Evolutionary conservation across 2,329 filamentous ascomycete genomes (phyloP).

Genomic region (Pseudogymnoascus sp.): DNA sequence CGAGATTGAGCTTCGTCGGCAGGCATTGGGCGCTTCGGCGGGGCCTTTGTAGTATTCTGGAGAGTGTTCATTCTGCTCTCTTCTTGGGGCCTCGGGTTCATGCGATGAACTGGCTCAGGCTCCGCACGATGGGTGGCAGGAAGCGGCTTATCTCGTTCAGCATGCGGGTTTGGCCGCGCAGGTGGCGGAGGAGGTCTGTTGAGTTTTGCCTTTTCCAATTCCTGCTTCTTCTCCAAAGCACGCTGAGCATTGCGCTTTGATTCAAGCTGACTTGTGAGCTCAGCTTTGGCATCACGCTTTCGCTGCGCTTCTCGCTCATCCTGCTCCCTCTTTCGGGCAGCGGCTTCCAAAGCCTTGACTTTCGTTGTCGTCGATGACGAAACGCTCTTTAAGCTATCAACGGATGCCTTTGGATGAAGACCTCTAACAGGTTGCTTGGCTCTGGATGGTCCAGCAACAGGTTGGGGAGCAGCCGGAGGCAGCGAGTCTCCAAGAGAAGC

Average conservation of each 20-base stretch:
- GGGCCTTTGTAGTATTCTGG: slow-evolving; percentile 59
- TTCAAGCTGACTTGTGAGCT: slow-evolving; percentile 50
- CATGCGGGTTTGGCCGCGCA: slow-evolving; percentile 43
- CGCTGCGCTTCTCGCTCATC: slow-evolving; percentile 73
- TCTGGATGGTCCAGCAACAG: slow-evolving; percentile 32
- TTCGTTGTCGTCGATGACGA: slow-evolving; percentile 54
- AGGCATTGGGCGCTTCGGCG: slow-evolving; percentile 63
- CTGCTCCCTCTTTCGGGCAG: slow-evolving; percentile 74
- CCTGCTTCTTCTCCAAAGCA: slow-evolving; percentile 42
- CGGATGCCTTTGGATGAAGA: slow-evolving; percentile 31
- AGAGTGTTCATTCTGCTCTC: slow-evolving; percentile 56
- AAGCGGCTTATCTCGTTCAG: slow-evolving; percentile 25
- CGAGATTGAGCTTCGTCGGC: slow-evolving; percentile 42
- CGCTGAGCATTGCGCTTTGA: slow-evolving; percentile 59
- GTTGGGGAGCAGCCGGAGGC: slow-evolving; percentile 33
- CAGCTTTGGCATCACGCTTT: slow-evolving; percentile 73
- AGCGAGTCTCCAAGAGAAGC: slow-evolving; percentile 52
- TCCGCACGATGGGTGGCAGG: slow-evolving; percentile 23
- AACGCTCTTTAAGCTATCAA: slow-evolving; percentile 55
- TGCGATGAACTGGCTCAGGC: slow-evolving; percentile 44
- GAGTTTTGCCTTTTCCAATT: slow-evolving; percentile 57
- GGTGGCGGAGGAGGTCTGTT: slow-evolving; percentile 55
- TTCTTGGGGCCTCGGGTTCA: slow-evolving; percentile 50
- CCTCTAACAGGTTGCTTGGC: slow-evolving; percentile 9
- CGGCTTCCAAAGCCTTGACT: slow-evolving; percentile 64